Evolutionary conservation across 495 filamentous ascomycete genomes (phyloP).

Genomic region (Lepidopterella palustris): DNA sequence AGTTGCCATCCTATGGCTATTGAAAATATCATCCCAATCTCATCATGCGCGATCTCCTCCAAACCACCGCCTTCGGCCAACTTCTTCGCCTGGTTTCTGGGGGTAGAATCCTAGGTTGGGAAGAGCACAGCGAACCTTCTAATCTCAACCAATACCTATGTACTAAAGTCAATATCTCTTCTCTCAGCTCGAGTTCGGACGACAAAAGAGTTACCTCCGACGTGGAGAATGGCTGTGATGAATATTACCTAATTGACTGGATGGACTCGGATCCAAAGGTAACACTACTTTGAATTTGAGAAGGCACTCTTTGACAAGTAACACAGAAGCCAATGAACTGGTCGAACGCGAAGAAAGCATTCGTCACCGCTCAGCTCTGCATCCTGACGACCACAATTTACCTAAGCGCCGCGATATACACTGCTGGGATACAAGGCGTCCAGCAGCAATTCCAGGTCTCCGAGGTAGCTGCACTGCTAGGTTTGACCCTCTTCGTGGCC

Average conservation of each 20-base stretch:
- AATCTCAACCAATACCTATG: neutral
- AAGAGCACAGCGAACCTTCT: neutral
- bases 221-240: neutral
- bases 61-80: neutral
- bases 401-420: constrained; percentile 25
- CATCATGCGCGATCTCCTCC: neutral
- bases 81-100: neutral
- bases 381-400: constrained; percentile 30
- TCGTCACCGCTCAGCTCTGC: neutral
- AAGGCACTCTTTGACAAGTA: too few relatives aligned
- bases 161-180: neutral
- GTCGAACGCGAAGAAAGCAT: constrained; percentile 34
- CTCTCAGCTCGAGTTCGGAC: too few relatives aligned
- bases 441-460: constrained; percentile 29
- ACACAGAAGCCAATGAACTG: too few relatives aligned
- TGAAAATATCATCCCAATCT: too few relatives aligned
- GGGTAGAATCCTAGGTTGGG: neutral
- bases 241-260: neutral
- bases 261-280: too few relatives aligned
- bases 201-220: neutral
- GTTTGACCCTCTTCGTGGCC: constrained; percentile 34
- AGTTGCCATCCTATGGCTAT: too few relatives aligned
- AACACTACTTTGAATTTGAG: constrained; percentile 43
- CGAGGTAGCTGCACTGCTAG: constrained; percentile 28
- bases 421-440: constrained; percentile 12